phyloP scores from a whole-genome alignment of 1,284 basidiomycete species.

The Neolentinus lepideus region DNA sequence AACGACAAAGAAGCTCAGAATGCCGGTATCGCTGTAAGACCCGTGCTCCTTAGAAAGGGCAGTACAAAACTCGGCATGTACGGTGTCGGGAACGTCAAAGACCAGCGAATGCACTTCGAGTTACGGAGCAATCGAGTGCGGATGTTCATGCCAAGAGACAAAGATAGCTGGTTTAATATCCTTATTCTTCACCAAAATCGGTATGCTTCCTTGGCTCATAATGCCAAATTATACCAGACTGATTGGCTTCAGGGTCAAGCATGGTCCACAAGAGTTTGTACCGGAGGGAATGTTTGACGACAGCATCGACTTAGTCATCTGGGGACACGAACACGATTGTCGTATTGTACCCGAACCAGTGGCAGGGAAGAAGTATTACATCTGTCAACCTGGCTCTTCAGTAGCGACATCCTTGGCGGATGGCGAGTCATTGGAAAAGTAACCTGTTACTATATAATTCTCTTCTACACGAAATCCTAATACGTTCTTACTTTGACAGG shows the following conservation, averaged over 20 bases:
- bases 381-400: slow-evolving; percentile 92
- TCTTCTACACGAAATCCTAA: too few relatives aligned
- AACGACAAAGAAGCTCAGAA: slow-evolving; percentile 59
- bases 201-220: slow-evolving; percentile 37
- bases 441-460: slow-evolving; percentile 17
- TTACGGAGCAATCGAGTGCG: slow-evolving; percentile 87
- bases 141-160: slow-evolving; percentile 93
- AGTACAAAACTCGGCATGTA: slow-evolving; percentile 84
- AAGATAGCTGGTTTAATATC: slow-evolving; percentile 93
- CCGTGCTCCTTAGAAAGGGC: slow-evolving; percentile 88
- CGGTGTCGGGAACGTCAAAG: slow-evolving; percentile 95
- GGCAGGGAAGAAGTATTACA: slow-evolving; percentile 85
- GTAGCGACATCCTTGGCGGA: slow-evolving; percentile 92
- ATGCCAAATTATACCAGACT: slow-evolving; percentile 4
- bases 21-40: slow-evolving; percentile 81
- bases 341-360: slow-evolving; percentile 88
- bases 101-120: slow-evolving; percentile 94
- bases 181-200: slow-evolving; percentile 94
- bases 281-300: slow-evolving; percentile 98
- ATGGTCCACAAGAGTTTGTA: slow-evolving; percentile 88
- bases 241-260: slow-evolving; percentile 66
- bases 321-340: slow-evolving; percentile 99
- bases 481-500: slow-evolving; percentile 34
- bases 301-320: slow-evolving; percentile 87
- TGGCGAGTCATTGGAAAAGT: slow-evolving; percentile 89